Evolutionary conservation across 2,329 filamentous ascomycete genomes (phyloP).

Genomic region (Fusarium subglutinans): DNA sequence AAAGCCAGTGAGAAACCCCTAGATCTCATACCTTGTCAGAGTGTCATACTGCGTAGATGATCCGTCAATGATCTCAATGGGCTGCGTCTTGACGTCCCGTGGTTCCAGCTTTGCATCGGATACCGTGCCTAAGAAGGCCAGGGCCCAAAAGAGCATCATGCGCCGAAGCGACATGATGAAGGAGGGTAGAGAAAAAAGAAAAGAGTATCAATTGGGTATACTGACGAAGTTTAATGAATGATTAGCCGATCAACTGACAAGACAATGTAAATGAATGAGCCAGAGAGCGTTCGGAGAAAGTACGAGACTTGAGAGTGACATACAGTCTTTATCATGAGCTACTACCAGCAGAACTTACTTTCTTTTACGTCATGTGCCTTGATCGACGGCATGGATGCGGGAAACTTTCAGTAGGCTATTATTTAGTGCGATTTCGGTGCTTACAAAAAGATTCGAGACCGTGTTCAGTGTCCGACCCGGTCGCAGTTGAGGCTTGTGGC

Average conservation of each 20-base stretch:
- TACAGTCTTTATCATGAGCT: background rate
- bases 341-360: background rate
- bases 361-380: background rate
- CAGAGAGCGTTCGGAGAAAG: background rate
- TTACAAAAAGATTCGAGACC: background rate
- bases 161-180: background rate
- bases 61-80: background rate
- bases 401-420: background rate
- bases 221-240: accelerated
- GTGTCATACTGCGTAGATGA: background rate
- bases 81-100: background rate
- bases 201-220: background rate
- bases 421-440: background rate
- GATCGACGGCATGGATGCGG: background rate
- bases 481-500: background rate
- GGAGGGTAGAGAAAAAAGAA: accelerated
- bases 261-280: background rate
- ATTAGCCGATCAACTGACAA: accelerated
- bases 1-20: background rate
- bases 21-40: background rate
- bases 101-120: background rate
- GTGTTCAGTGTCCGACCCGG: background rate
- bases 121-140: background rate
- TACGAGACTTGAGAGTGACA: background rate
- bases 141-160: background rate